Conservation (phyloP, 2,329 filamentous ascomycete genomes). For the Fusarium pininemorale region DNA sequence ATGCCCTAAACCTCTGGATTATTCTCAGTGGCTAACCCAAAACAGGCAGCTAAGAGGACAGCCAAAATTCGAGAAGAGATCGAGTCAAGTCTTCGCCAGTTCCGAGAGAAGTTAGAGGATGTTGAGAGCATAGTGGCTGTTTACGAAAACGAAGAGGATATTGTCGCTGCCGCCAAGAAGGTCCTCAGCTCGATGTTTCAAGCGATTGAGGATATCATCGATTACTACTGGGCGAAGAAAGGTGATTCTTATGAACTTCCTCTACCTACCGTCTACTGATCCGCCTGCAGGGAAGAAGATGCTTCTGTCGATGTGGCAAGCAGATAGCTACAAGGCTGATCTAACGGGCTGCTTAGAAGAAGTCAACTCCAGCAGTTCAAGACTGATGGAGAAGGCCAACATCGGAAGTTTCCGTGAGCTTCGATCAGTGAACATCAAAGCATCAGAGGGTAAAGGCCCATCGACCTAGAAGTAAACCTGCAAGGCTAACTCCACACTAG, state of each 20-base stretch:
- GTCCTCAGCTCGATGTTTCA: background rate
- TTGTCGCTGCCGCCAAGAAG: background rate
- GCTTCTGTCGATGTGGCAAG: background rate
- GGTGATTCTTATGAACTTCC: rapidly evolving
- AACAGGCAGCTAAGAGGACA: background rate
- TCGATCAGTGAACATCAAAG: background rate
- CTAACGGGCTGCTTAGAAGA: background rate
- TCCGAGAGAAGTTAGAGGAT: background rate
- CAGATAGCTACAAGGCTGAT: background rate
- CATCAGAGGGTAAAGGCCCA: background rate
- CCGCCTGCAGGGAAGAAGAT: background rate
- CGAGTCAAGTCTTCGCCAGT: background rate
- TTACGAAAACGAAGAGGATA: background rate
- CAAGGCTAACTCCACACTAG: background rate
- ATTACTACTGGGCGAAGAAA: background rate
- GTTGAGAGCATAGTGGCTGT: background rate
- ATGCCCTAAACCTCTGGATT: rapidly evolving
- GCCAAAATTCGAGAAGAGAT: background rate
- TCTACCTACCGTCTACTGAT: rapidly evolving
- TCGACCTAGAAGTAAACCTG: rapidly evolving
- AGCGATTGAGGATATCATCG: background rate
- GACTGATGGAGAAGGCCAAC: background rate
- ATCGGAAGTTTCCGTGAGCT: background rate
- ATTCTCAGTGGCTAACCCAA: background rate
- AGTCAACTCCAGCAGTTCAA: background rate